Base-by-base conservation (phyloP, 805 yeast genomes). In the Candida corydali region DNA sequence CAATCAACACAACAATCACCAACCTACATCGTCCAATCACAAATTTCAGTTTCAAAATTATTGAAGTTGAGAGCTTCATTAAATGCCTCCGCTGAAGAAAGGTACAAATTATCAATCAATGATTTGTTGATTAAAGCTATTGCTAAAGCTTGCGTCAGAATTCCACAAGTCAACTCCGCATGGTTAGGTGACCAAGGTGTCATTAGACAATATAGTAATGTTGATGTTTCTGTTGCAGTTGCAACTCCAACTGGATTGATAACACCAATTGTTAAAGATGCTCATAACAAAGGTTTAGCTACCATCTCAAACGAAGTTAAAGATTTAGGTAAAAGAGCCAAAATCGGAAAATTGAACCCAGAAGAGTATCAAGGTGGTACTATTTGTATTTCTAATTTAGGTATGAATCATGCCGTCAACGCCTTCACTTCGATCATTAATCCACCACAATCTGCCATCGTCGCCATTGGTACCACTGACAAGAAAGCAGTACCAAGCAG, bases 311-410 rank as follows among this genome's bases (percentile, higher is more conserved):
- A 63, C 43, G 86, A 82, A 60, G 77, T 86, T 55, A 93, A 93
- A 75, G 96, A 84, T 51, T 76, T 93, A 51, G 98, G 96, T 50
- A 85, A 85, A 75, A 86, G 93, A 68, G 99, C 99, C 44, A 88
- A 91, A 68, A 87, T 75, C 42, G 88, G 87, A 69, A 93, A 91
- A 74, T 80, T 93, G 62, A 59, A 69, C 48, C 99, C 99, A 45
- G 95, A 87, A 65, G 98, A 93, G 72, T 93, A 85, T 82, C 96
- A 87, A 76, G 99, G 99, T 55, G 99, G 99, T 59, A 89, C 98
- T 52, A 86, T 93, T 65, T 88, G 97, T 63, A 91, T 93, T 58
- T 93, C 98, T 49, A 93, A 93, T 82, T 74, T 93, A 75, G 99
- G 99, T 61, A 93, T 93, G 98, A 93, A 93, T 80, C 78, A 70